phyloP scores from a whole-genome alignment of 1,284 basidiomycete genomes.

The Marasmius tenuissimus region DNA sequence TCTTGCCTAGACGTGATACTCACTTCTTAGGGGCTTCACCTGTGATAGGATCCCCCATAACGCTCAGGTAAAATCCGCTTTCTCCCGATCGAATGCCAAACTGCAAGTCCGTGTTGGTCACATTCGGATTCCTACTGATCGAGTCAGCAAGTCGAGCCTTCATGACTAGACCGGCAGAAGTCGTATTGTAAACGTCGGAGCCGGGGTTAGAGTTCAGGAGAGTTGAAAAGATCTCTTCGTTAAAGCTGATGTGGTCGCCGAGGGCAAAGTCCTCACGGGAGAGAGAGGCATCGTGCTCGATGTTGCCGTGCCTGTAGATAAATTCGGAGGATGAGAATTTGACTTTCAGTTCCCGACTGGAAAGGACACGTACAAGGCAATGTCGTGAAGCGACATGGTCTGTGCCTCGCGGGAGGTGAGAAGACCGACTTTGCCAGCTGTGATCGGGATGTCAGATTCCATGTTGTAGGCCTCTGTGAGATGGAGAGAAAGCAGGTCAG shows the following conservation, averaged over 20 bases:
- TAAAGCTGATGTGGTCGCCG: conserved; percentile 20
- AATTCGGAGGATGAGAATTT: background rate
- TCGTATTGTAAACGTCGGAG: background rate
- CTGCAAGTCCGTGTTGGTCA: background rate
- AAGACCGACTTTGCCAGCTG: conserved; percentile 14
- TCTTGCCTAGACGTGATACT: background rate
- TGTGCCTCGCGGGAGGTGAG: conserved; percentile 9
- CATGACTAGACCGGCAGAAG: conserved; percentile 7
- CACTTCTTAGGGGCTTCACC: conserved; percentile 5
- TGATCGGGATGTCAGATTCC: conserved; percentile 4
- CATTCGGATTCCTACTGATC: background rate
- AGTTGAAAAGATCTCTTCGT: conserved; percentile 3
- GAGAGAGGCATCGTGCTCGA: conserved; percentile 25
- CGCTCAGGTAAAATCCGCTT: conserved; percentile 2
- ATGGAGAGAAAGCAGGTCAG: background rate
- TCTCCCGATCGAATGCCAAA: background rate
- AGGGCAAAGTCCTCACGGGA: conserved; percentile 17
- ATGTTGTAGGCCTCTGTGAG: conserved; percentile 1
- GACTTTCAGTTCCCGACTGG: background rate
- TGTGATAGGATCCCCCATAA: background rate
- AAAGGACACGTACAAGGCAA: conserved; percentile 12
- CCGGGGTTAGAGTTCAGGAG: conserved; percentile 2
- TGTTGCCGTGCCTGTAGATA: conserved; percentile 15
- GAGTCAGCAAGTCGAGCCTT: conserved; percentile 1
- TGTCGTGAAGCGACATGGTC: conserved; percentile 10